A percentile compares a stretch with the other conserved stretches of the same genome.
Evolutionary conservation across 1,284 basidiomycete species (phyloP).

Genomic region (Trametes sp.): DNA sequence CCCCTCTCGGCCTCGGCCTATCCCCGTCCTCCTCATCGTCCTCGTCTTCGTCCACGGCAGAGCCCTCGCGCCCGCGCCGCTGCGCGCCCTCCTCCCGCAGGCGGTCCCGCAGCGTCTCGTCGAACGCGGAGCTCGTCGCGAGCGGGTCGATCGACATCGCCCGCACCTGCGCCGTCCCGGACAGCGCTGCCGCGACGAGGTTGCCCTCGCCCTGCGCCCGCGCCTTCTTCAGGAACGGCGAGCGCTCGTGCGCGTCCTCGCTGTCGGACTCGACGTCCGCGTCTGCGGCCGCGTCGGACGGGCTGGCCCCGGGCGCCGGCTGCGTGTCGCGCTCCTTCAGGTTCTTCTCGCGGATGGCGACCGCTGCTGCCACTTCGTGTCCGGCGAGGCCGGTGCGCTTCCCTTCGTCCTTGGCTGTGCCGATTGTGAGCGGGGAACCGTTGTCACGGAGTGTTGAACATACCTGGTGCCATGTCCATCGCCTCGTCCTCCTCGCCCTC

Average conservation of each 20-base stretch:
- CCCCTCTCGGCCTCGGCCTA: slow-evolving; percentile 45
- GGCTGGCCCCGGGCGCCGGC: slow-evolving; percentile 21
- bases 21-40: slow-evolving; percentile 45
- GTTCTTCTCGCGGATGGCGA: slow-evolving; percentile 83
- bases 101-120: slow-evolving; percentile 77
- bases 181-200: slow-evolving; percentile 27
- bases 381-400: slow-evolving; percentile 78
- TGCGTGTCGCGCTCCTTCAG: slow-evolving; percentile 59
- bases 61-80: slow-evolving; percentile 29
- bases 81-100: slow-evolving; percentile 48
- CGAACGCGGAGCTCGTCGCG: slow-evolving; percentile 81
- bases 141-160: slow-evolving; percentile 84
- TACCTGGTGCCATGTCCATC: slow-evolving; percentile 63
- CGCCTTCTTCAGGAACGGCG: slow-evolving; percentile 46
- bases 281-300: slow-evolving; percentile 31
- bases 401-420: slow-evolving; percentile 76
- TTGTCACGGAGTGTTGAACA: not conserved
- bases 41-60: slow-evolving; percentile 36
- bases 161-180: slow-evolving; percentile 44
- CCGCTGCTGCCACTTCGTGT: slow-evolving; percentile 78
- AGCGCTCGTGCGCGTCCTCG: slow-evolving; percentile 50
- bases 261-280: slow-evolving; percentile 40
- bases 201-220: slow-evolving; percentile 30
- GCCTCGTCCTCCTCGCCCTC: slow-evolving; percentile 91
- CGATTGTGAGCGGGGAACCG: not conserved